These are phyloP conservation scores for Talaromyces albobiverticillius DNA, from an alignment of 2,329 filamentous ascomycete species.

Conservation along the genomic window DNA sequence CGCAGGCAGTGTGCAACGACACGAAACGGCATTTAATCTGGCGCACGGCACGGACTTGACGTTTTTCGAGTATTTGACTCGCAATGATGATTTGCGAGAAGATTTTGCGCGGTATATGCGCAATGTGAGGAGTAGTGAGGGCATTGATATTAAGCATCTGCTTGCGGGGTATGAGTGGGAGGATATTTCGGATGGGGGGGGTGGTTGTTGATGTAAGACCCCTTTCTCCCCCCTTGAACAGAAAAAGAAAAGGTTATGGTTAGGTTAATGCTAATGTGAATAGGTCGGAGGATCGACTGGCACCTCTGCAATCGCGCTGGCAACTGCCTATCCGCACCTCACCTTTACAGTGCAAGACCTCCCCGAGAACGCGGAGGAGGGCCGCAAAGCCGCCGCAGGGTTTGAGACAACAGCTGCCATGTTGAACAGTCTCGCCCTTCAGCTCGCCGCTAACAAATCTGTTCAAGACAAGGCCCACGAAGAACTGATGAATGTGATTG, in stretches of 20 bases:
- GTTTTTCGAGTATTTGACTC: conserved; percentile 33
- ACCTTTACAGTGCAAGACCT: not conserved
- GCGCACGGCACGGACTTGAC: conserved; percentile 26
- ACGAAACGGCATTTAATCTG: conserved; percentile 26
- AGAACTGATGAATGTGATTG: conserved; percentile 34
- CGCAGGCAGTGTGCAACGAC: not conserved
- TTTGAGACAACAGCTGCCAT: conserved; percentile 52
- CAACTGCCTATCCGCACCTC: conserved; percentile 49
- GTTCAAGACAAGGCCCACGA: conserved; percentile 41
- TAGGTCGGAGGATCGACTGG: conserved; percentile 55
- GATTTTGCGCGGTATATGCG: conserved; percentile 57
- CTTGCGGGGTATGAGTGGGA: conserved; percentile 27
- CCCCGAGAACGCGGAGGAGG: not conserved
- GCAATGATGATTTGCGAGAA: conserved; percentile 36
- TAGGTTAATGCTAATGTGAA: not conserved
- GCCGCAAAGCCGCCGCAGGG: conserved; percentile 18
- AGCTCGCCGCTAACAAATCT: conserved; percentile 48
- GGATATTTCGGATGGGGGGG: conserved; percentile 27
- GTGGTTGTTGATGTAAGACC: conserved; percentile 50
- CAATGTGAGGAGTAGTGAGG: conserved; percentile 54
- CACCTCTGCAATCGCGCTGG: conserved; percentile 56
- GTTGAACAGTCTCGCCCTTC: conserved; percentile 48
- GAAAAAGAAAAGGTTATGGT: not conserved
- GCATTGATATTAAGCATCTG: conserved; percentile 55
- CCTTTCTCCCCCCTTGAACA: not conserved